phyloP scores from a whole-genome alignment of 345 rosid species.

The Lepidium didymum region DNA sequence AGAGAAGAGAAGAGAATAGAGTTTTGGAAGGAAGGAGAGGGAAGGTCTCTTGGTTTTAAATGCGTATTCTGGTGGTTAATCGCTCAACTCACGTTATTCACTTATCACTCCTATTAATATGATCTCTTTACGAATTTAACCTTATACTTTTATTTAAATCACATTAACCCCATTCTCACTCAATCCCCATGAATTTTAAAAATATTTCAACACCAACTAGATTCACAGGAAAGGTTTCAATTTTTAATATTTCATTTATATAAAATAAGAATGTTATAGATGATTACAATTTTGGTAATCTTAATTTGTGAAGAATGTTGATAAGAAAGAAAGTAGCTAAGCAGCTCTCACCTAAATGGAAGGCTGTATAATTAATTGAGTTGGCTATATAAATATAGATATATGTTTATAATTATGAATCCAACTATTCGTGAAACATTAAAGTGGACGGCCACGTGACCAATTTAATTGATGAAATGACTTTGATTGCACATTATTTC shows the following conservation, averaged over 20 bases:
- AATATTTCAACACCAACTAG: not conserved
- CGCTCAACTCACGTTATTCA: not conserved
- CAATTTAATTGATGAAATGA: not conserved
- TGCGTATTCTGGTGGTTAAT: slow-evolving; percentile 8
- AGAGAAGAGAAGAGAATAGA: not conserved
- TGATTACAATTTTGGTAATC: not conserved
- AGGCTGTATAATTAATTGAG: slow-evolving; percentile 23
- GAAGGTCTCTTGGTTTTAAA: slow-evolving; percentile 46
- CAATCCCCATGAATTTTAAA: not conserved
- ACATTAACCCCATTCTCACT: not conserved
- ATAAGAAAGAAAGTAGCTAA: slow-evolving; percentile 11
- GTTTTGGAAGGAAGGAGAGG: slow-evolving; percentile 29
- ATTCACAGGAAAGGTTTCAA: not conserved
- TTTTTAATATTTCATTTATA: not conserved
- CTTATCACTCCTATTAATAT: not conserved
- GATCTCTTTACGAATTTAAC: not conserved
- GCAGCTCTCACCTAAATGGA: slow-evolving; percentile 27
- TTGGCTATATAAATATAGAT: not conserved
- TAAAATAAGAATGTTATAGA: not conserved
- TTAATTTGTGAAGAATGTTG: not conserved
- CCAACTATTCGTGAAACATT: not conserved
- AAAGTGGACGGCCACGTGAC: not conserved
- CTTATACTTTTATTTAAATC: not conserved
- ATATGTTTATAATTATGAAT: not conserved
- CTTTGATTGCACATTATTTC: not conserved